Conservation (phyloP, 1,284 basidiomycete species). For the Cutaneotrichosporon arboriforme region DNA sequence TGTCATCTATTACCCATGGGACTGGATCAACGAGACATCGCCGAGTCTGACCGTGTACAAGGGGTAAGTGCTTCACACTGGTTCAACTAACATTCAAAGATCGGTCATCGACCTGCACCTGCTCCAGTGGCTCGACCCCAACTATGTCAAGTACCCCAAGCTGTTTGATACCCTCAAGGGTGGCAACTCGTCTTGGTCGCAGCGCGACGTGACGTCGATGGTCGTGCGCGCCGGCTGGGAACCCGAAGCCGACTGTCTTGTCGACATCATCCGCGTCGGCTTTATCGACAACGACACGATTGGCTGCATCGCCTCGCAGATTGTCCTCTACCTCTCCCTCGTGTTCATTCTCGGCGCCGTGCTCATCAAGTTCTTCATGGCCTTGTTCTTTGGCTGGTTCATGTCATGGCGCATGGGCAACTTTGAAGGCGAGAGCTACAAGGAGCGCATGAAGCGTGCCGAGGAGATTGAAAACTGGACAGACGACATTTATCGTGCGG, state of each 20-base stretch:
- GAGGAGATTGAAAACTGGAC: slow-evolving; percentile 95
- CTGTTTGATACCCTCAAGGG: slow-evolving; percentile 73
- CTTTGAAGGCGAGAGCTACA: slow-evolving; percentile 88
- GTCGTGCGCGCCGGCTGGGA: slow-evolving; percentile 60
- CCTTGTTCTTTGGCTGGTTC: slow-evolving; percentile 96
- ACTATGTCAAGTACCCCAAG: slow-evolving; percentile 71
- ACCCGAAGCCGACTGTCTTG: slow-evolving; percentile 70
- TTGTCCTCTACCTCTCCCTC: slow-evolving; percentile 91
- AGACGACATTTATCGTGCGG: slow-evolving; percentile 90
- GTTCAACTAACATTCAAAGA: slow-evolving; percentile 48
- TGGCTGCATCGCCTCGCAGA: slow-evolving; percentile 89
- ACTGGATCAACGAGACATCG: slow-evolving; percentile 62
- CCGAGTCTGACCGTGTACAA: slow-evolving; percentile 88
- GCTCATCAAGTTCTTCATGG: slow-evolving; percentile 91
- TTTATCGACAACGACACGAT: slow-evolving; percentile 92
- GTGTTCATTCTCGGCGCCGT: slow-evolving; percentile 98
- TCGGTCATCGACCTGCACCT: slow-evolving; percentile 81
- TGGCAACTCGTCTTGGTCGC: slow-evolving; percentile 67
- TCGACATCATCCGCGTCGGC: slow-evolving; percentile 79
- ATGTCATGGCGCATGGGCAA: slow-evolving; percentile 88
- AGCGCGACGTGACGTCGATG: slow-evolving; percentile 78
- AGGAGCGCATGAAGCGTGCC: slow-evolving; percentile 85
- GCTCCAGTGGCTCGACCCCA: slow-evolving; percentile 72
- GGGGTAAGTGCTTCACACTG: slow-evolving; percentile 59
- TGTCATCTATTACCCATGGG: slow-evolving; percentile 90